Conservation (phyloP, 2,329 filamentous ascomycete species). For the Venturia pyrina region DNA sequence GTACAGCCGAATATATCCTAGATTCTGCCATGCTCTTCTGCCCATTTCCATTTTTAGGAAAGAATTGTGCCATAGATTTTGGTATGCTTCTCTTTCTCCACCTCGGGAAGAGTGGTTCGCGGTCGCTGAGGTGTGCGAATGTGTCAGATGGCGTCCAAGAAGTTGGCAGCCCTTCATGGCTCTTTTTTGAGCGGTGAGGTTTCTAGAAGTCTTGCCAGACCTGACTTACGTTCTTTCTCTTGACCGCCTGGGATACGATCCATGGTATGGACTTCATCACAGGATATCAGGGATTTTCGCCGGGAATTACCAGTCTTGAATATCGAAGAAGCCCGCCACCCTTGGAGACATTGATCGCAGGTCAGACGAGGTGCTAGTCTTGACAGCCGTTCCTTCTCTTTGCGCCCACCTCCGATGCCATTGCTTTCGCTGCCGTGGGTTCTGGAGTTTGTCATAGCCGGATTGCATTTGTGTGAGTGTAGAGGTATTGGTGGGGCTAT, state of each 20-base stretch:
- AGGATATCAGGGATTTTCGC: not conserved
- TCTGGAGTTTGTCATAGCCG: not conserved
- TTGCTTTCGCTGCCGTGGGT: not conserved
- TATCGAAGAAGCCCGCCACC: not conserved
- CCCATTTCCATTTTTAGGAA: too few species aligned
- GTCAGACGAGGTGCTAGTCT: not conserved
- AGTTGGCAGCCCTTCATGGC: not conserved
- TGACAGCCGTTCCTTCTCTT: not conserved
- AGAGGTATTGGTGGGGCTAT: too few species aligned
- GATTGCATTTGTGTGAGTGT: too few species aligned
- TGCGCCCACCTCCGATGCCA: not conserved
- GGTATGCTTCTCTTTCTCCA: not conserved
- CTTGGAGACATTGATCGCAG: not conserved
- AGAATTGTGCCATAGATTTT: too few species aligned
- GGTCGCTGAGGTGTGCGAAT: not conserved
- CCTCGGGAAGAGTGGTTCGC: not conserved
- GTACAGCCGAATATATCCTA: too few species aligned
- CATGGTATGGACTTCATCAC: too few species aligned
- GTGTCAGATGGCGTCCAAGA: not conserved
- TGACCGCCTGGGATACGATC: not conserved
- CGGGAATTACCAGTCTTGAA: not conserved
- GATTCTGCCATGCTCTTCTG: too few species aligned
- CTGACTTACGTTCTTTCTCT: not conserved
- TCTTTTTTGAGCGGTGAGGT: not conserved
- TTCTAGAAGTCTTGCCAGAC: not conserved